A percentile compares a stretch with the other conserved stretches of the same genome.
Evolutionary conservation across 1,139 yeast species (phyloP).

Genomic region (Nakaseomyces kungkrabaensis): DNA sequence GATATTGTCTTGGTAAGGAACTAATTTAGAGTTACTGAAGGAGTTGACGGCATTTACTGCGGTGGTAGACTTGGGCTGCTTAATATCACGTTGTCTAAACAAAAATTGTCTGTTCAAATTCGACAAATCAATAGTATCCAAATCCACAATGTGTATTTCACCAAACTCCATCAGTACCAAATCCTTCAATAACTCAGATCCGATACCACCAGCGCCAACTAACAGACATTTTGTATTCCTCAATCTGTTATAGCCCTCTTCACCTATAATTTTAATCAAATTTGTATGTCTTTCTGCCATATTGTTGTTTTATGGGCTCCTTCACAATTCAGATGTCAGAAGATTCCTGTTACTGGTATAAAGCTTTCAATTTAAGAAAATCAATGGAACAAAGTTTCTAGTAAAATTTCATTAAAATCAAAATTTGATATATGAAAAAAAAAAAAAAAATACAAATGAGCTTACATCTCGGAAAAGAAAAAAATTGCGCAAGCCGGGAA

Average conservation of each 20-base stretch:
- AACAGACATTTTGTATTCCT: constrained; percentile 54
- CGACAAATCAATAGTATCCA: constrained; percentile 87
- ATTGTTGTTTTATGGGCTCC: background rate
- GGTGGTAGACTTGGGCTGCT: constrained; percentile 71
- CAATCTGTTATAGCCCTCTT: constrained; percentile 23
- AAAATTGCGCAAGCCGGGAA: constrained; percentile 9
- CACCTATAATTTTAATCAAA: constrained; percentile 19
- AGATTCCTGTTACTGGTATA: too few species aligned
- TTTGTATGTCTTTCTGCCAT: constrained; percentile 13
- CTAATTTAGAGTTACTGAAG: constrained; percentile 62
- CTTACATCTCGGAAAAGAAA: background rate
- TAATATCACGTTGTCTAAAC: constrained; percentile 78
- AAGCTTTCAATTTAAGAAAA: too few species aligned
- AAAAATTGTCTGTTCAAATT: constrained; percentile 90
- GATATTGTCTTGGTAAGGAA: constrained; percentile 81
- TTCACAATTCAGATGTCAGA: background rate
- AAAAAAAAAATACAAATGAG: too few species aligned
- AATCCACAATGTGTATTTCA: constrained; percentile 83
- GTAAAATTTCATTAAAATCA: too few species aligned
- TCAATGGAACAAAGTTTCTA: too few species aligned
- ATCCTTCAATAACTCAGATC: constrained; percentile 88
- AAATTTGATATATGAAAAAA: too few species aligned
- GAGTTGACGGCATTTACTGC: constrained; percentile 73
- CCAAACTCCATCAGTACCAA: constrained; percentile 76
- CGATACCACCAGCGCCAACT: constrained; percentile 99